These are phyloP conservation scores for Penicillium taxi DNA, from an alignment of 495 filamentous ascomycete genomes.

Conservation along the genomic window DNA sequence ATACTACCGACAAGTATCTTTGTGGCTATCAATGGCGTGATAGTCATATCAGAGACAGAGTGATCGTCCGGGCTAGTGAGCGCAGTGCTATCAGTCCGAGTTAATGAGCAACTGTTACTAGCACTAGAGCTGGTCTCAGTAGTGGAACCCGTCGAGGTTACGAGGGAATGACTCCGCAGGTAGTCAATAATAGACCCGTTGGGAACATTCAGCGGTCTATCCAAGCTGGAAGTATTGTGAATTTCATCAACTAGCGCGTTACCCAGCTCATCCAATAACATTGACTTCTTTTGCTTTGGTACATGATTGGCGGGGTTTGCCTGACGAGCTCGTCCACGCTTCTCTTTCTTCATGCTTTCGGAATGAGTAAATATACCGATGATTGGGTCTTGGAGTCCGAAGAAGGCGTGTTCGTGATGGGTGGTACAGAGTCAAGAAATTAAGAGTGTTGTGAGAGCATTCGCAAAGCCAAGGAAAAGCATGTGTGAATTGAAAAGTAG, in stretches of 20 bases:
- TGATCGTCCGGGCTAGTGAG: conserved; percentile 12
- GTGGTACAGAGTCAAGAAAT: conserved; percentile 2
- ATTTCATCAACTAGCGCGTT: conserved; percentile 17
- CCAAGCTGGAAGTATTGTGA: conserved; percentile 3
- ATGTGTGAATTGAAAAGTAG: not conserved
- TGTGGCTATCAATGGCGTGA: not conserved
- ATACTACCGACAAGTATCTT: not conserved
- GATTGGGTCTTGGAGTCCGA: not conserved
- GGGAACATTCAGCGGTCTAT: conserved; percentile 1
- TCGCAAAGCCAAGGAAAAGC: not conserved
- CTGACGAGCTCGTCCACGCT: conserved; percentile 10
- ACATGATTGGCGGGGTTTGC: conserved; percentile 2
- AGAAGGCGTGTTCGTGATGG: conserved; percentile 8
- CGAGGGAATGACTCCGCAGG: conserved; percentile 9
- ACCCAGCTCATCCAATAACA: conserved; percentile 19
- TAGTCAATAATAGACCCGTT: conserved; percentile 14
- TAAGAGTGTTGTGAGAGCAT: not conserved
- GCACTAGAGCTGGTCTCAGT: conserved; percentile 12
- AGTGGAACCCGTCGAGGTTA: conserved; percentile 3
- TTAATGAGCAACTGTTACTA: conserved; percentile 13
- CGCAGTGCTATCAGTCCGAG: conserved; percentile 5
- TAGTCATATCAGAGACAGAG: not conserved
- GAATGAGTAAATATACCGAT: not conserved
- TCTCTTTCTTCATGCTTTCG: conserved; percentile 17
- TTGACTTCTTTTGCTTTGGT: conserved; percentile 9